Conservation (phyloP, 306 rosid genomes). For the Vicia faba region DNA sequence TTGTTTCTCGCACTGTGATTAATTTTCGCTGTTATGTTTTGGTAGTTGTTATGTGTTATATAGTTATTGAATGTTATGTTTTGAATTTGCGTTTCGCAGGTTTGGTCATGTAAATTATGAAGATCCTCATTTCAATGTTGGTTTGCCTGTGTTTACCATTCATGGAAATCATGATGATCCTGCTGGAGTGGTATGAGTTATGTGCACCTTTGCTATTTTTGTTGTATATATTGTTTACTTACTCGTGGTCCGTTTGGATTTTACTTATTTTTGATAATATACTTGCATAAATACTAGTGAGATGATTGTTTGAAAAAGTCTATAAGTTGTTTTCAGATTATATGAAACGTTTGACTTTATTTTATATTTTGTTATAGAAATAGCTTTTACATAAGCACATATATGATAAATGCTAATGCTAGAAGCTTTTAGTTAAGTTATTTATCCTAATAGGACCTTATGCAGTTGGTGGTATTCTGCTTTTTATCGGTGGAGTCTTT, state of each 20-base stretch:
- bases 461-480: no score
- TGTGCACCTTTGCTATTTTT: no score
- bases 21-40: background rate
- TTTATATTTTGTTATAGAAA: background rate
- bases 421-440: no score
- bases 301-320: background rate
- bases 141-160: no score
- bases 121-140: constrained; percentile 96
- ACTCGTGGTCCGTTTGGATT: background rate
- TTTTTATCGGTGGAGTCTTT: no score
- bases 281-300: background rate
- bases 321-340: background rate
- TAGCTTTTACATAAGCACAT: background rate
- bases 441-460: no score
- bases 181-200: no score
- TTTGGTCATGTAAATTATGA: constrained; percentile 98
- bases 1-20: constrained; percentile 1
- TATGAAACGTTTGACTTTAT: background rate
- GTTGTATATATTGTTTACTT: constrained; percentile 5
- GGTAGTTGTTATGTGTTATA: background rate
- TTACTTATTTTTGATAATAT: background rate
- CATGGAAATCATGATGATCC: no score
- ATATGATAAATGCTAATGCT: no score
- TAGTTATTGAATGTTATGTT: background rate
- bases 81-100: constrained; percentile 44